Evolutionary conservation across 768 basidiomycete species (phyloP).

Genomic region (Mycena amicta): DNA sequence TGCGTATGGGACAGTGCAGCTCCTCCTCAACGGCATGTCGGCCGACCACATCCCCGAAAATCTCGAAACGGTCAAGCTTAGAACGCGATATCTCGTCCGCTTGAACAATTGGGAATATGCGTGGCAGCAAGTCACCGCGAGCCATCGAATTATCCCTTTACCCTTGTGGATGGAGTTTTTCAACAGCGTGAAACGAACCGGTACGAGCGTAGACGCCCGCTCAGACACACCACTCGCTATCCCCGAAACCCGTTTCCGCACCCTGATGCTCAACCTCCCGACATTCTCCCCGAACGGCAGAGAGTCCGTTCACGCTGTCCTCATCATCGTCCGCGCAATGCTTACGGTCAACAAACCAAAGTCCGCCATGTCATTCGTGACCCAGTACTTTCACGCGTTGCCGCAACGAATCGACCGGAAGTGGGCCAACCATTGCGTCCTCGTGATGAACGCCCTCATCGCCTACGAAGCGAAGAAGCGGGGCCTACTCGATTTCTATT

Average conservation of each 20-base stretch:
- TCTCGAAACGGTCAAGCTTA: constrained; percentile 58
- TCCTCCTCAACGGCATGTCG: constrained; percentile 54
- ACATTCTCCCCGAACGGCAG: constrained; percentile 36
- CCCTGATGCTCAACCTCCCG: constrained; percentile 47
- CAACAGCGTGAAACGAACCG: constrained; percentile 39
- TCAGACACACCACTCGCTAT: constrained; percentile 3
- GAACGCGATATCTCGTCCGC: constrained; percentile 58
- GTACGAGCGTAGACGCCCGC: too few relatives aligned
- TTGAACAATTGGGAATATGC: constrained; percentile 60
- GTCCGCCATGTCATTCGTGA: constrained; percentile 47
- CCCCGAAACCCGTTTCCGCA: constrained; percentile 32
- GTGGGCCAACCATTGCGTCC: constrained; percentile 41
- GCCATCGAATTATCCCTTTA: constrained; percentile 26
- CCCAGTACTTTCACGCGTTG: constrained; percentile 51
- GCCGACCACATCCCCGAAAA: constrained; percentile 43
- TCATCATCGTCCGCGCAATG: constrained; percentile 49
- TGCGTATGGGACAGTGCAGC: constrained; percentile 46
- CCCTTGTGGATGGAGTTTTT: constrained; percentile 66
- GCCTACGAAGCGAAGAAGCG: constrained; percentile 32
- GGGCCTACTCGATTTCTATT: constrained; percentile 47
- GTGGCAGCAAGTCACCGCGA: constrained; percentile 46
- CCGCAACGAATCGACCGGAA: constrained; percentile 42
- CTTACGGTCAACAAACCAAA: constrained; percentile 40
- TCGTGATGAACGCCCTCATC: constrained; percentile 59
- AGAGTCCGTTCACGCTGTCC: constrained; percentile 44